phyloP scores from a whole-genome alignment of 2,329 filamentous ascomycete species.

The Coccinonectria pachysandricola region DNA sequence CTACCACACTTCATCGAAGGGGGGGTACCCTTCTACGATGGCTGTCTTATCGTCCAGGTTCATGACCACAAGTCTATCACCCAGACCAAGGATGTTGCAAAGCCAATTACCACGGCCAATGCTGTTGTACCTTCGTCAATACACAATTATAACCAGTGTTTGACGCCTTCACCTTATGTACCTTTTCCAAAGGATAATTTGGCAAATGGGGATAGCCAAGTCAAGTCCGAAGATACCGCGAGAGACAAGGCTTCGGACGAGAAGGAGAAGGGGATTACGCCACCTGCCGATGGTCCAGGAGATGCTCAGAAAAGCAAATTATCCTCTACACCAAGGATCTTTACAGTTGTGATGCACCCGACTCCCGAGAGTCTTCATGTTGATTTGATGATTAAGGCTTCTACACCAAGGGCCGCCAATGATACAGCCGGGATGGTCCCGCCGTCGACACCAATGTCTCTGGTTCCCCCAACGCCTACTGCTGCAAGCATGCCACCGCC shows the following conservation, averaged over 20 bases:
- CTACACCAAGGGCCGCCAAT: conserved; percentile 47
- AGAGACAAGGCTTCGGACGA: conserved; percentile 21
- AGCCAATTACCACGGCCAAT: conserved; percentile 41
- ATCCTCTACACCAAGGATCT: conserved; percentile 50
- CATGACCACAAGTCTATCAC: conserved; percentile 69
- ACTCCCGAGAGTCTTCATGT: conserved; percentile 65
- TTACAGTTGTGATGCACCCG: conserved; percentile 75
- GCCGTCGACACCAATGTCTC: conserved; percentile 54
- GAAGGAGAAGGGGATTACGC: conserved; percentile 50
- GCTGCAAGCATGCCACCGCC: conserved; percentile 48
- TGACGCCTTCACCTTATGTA: conserved; percentile 80
- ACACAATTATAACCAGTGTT: conserved; percentile 81
- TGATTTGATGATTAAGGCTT: conserved; percentile 67
- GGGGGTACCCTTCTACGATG: conserved; percentile 80
- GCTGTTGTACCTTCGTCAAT: conserved; percentile 68
- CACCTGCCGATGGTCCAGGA: conserved; percentile 36
- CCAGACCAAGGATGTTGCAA: conserved; percentile 48
- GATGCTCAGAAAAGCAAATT: conserved; percentile 28
- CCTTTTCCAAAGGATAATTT: conserved; percentile 58
- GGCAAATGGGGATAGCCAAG: conserved; percentile 19
- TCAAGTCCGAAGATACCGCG: conserved; percentile 28
- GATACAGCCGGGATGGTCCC: conserved; percentile 36
- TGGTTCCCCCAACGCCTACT: conserved; percentile 52
- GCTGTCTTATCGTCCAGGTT: conserved; percentile 89
- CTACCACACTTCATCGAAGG: conserved; percentile 63